phyloP scores from a whole-genome alignment of 202 grass and related monocot genomes.

The Saccharum hybrid region DNA sequence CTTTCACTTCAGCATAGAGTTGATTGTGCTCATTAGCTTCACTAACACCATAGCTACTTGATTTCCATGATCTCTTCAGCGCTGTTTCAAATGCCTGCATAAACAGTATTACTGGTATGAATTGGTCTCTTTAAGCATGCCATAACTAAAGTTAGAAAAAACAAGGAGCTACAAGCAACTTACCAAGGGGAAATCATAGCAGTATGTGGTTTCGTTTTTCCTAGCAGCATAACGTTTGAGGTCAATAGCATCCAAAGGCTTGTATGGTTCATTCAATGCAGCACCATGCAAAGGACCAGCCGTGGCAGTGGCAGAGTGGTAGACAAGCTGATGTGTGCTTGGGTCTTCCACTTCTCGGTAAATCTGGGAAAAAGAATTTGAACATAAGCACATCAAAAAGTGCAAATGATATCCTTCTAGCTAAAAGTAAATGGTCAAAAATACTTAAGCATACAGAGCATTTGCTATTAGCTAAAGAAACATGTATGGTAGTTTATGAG shows the following conservation, averaged over 20 bases:
- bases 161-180: conserved; percentile 37
- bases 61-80: conserved; percentile 77
- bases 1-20: conserved; percentile 68
- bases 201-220: conserved; percentile 94
- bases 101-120: conserved; percentile 43
- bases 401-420: conserved; percentile 13
- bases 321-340: conserved; percentile 68
- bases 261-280: conserved; percentile 71
- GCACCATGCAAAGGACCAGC: conserved; percentile 78
- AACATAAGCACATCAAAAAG: conserved; percentile 14
- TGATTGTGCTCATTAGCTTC: conserved; percentile 56
- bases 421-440: conserved; percentile 13
- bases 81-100: conserved; percentile 94
- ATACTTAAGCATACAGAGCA: not conserved
- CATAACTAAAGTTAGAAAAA: conserved; percentile 8
- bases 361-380: conserved; percentile 60
- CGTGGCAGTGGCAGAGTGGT: conserved; percentile 63
- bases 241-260: conserved; percentile 78
- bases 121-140: conserved; percentile 41
- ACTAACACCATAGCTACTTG: conserved; percentile 46
- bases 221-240: conserved; percentile 80
- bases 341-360: conserved; percentile 90
- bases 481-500: conserved; percentile 22
- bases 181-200: conserved; percentile 97
- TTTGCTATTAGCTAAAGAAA: conserved; percentile 38